phyloP scores from a whole-genome alignment of 257 asterid genomes.

The Cinchona pubescens region DNA sequence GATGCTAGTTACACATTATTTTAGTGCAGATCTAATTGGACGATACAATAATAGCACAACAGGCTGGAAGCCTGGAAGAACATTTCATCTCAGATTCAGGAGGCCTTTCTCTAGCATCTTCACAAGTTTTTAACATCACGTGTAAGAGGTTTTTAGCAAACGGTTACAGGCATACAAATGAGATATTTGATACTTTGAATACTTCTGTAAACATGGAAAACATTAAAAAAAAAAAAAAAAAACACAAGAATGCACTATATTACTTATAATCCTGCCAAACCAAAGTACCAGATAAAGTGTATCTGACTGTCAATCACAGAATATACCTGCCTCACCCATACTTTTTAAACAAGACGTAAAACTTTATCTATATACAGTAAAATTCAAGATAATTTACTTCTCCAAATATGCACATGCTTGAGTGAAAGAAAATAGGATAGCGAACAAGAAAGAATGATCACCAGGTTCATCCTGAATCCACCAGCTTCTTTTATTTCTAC shows the following conservation, averaged over 20 bases:
- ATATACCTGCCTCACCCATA: background rate
- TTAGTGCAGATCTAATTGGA: background rate
- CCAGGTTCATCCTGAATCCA: background rate
- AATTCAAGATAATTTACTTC: constrained; percentile 10
- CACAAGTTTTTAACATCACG: background rate
- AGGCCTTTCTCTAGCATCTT: background rate
- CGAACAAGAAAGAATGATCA: constrained; percentile 1
- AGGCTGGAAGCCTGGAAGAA: background rate
- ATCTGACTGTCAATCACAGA: background rate
- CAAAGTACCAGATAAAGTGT: background rate
- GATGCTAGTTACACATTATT: too few species aligned
- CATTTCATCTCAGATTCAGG: background rate
- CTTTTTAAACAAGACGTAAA: background rate
- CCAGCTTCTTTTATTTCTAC: constrained; percentile 4
- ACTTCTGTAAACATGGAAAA: too few species aligned
- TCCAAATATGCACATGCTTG: constrained; percentile 16
- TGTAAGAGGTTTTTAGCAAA: background rate
- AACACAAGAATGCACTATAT: background rate
- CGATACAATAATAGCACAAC: background rate
- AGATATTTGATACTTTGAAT: background rate
- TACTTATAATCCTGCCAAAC: background rate
- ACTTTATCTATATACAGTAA: constrained; percentile 16
- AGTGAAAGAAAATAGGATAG: background rate
- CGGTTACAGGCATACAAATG: background rate
- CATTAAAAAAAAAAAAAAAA: too few species aligned